Percentiles rank a stretch among this genome's conserved stretches.
phyloP scores from a whole-genome alignment of 306 rosid genomes.

The Cucumis hystrix region DNA sequence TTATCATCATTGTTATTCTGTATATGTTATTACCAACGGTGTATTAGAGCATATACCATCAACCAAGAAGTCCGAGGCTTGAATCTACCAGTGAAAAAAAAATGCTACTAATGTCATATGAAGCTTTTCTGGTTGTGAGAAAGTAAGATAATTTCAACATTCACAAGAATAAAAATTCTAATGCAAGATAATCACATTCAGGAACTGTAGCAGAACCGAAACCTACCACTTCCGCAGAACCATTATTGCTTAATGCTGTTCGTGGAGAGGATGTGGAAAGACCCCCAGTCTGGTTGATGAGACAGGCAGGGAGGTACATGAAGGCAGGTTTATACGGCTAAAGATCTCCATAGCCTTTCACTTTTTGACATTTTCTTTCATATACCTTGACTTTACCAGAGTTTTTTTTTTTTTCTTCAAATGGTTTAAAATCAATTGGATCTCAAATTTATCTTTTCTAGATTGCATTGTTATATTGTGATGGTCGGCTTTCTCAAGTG shows the following conservation, averaged over 20 bases:
- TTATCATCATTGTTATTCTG: background rate
- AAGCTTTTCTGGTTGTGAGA: background rate
- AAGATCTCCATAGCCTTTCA: background rate
- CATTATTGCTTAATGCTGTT: constrained; percentile 78
- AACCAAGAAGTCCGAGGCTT: background rate
- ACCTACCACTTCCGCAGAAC: constrained; percentile 36
- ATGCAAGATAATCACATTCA: constrained; percentile 14
- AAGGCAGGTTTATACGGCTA: constrained; percentile 69
- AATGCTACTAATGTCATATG: background rate
- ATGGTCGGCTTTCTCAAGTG: background rate
- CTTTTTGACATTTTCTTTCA: background rate
- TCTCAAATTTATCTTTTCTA: background rate
- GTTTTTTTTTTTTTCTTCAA: background rate
- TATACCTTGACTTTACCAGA: background rate
- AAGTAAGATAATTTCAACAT: background rate
- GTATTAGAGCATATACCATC: background rate
- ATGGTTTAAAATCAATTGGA: background rate
- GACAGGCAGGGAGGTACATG: constrained; percentile 99
- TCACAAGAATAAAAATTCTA: constrained; percentile 5
- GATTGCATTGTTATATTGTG: background rate
- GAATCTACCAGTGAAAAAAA: background rate
- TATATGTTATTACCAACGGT: background rate
- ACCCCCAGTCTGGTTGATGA: constrained; percentile 99
- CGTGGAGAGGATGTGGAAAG: constrained; percentile 73
- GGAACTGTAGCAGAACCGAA: constrained; percentile 62